A percentile compares a stretch with the other conserved stretches of the same genome.
These are phyloP conservation scores for Akebia trifoliata DNA, from an alignment of 164 flowering plant species.

Conservation along the genomic window DNA sequence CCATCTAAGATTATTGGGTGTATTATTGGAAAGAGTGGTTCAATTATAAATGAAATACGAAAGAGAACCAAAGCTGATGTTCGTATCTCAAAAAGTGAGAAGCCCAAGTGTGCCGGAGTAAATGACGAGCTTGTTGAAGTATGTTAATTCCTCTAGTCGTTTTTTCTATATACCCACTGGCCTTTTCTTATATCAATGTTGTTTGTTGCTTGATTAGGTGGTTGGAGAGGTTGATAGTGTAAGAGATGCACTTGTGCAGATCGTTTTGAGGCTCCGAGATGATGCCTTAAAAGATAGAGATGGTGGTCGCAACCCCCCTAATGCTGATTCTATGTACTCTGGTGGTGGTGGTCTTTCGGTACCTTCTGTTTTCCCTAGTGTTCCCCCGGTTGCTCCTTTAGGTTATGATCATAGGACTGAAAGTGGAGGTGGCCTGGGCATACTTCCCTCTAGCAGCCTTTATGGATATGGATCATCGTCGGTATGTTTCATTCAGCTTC, in stretches of 20 bases:
- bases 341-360: slow-evolving; percentile 43
- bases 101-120: slow-evolving; percentile 52
- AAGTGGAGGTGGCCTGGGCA: slow-evolving; percentile 48
- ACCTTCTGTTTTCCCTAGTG: slow-evolving; percentile 45
- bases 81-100: slow-evolving; percentile 77
- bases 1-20: slow-evolving; percentile 88
- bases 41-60: slow-evolving; percentile 85
- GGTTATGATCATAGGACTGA: slow-evolving; percentile 72
- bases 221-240: slow-evolving; percentile 64
- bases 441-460: slow-evolving; percentile 53
- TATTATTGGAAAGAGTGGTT: slow-evolving; percentile 86
- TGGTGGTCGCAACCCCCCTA: slow-evolving; percentile 39
- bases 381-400: slow-evolving; percentile 45
- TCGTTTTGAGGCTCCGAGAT: slow-evolving; percentile 83
- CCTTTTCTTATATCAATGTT: neutral
- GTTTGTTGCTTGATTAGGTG: slow-evolving; percentile 33
- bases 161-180: neutral
- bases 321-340: slow-evolving; percentile 45
- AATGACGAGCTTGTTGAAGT: slow-evolving; percentile 91
- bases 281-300: slow-evolving; percentile 76
- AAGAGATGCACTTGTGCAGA: slow-evolving; percentile 89
- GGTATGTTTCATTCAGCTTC: slow-evolving; percentile 33
- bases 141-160: neutral
- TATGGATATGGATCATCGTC: slow-evolving; percentile 76
- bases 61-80: slow-evolving; percentile 84